phyloP scores from a whole-genome alignment of 2,329 filamentous ascomycete species.

The Xylaria sp. region DNA sequence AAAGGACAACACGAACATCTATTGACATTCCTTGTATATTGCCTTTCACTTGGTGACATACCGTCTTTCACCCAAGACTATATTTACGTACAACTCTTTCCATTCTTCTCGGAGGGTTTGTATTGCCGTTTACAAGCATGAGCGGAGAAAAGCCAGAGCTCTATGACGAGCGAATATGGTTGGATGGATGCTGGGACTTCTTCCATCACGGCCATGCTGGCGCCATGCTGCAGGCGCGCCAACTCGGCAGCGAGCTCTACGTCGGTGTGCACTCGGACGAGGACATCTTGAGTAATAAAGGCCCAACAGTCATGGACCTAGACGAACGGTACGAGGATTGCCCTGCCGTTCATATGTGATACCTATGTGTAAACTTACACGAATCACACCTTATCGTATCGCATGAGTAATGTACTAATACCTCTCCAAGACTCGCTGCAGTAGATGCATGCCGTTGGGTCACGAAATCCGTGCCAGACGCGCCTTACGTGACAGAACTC shows the following conservation, averaged over 20 bases:
- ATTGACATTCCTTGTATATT: background rate
- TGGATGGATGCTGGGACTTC: slow-evolving; percentile 99
- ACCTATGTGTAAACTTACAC: background rate
- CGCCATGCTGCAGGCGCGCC: slow-evolving; percentile 93
- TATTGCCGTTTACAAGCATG: slow-evolving; percentile 10
- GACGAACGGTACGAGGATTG: slow-evolving; percentile 70
- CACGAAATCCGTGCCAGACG: slow-evolving; percentile 79
- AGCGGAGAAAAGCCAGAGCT: slow-evolving; percentile 50
- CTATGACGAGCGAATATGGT: slow-evolving; percentile 83
- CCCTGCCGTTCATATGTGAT: background rate
- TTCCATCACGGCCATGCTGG: slow-evolving; percentile 98
- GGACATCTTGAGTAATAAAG: slow-evolving; percentile 94
- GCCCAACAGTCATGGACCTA: slow-evolving; percentile 95
- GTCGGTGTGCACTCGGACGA: slow-evolving; percentile 97
- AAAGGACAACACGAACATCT: background rate
- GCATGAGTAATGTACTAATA: slow-evolving; percentile 32
- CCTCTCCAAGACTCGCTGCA: slow-evolving; percentile 70
- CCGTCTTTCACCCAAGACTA: background rate
- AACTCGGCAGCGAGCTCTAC: slow-evolving; percentile 84
- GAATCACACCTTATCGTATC: background rate
- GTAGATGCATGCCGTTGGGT: slow-evolving; percentile 97
- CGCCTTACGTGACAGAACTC: slow-evolving; percentile 92
- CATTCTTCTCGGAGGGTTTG: background rate
- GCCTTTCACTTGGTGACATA: background rate
- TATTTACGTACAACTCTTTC: too few relatives aligned